phyloP scores from a whole-genome alignment of 805 yeast genomes.

The Sugiyamaella chiloensis region DNA sequence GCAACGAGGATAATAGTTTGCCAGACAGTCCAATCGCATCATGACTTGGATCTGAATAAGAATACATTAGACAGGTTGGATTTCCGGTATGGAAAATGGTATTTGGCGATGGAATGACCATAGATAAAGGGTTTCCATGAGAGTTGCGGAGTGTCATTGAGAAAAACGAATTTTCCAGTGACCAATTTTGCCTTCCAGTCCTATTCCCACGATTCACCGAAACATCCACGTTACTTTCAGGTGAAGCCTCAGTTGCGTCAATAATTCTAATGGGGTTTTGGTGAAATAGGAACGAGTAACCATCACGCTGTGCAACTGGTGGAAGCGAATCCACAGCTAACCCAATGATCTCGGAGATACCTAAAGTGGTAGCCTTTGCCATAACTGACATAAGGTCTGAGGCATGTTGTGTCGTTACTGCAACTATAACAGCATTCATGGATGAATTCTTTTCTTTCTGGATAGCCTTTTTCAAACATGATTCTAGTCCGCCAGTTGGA shows the following conservation, averaged over 20 bases:
- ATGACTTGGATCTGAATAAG: conserved; percentile 2
- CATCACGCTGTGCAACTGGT: conserved; percentile 32
- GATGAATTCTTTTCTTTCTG: too few species aligned
- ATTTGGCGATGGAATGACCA: conserved; percentile 30
- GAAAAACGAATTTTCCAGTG: conserved; percentile 12
- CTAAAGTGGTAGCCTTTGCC: too few species aligned
- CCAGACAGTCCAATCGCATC: background rate
- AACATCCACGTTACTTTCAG: conserved; percentile 1
- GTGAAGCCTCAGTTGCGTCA: conserved; percentile 22
- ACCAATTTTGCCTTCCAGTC: conserved; percentile 21
- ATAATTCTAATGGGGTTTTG: conserved; percentile 20
- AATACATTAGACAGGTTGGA: conserved; percentile 15
- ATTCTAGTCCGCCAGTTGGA: too few species aligned
- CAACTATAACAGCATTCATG: too few species aligned
- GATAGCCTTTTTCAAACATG: too few species aligned
- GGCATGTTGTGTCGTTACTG: too few species aligned
- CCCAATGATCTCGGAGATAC: conserved; percentile 26
- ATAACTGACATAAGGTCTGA: too few species aligned
- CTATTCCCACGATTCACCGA: conserved; percentile 13
- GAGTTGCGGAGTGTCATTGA: background rate
- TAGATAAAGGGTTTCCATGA: background rate
- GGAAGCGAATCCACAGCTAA: conserved; percentile 33
- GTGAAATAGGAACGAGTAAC: conserved; percentile 26
- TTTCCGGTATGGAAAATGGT: conserved; percentile 32
- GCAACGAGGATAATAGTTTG: conserved; percentile 9